Evolutionary conservation across 2,329 filamentous ascomycete genomes (phyloP).

Genomic region (Fusarium sp.): DNA sequence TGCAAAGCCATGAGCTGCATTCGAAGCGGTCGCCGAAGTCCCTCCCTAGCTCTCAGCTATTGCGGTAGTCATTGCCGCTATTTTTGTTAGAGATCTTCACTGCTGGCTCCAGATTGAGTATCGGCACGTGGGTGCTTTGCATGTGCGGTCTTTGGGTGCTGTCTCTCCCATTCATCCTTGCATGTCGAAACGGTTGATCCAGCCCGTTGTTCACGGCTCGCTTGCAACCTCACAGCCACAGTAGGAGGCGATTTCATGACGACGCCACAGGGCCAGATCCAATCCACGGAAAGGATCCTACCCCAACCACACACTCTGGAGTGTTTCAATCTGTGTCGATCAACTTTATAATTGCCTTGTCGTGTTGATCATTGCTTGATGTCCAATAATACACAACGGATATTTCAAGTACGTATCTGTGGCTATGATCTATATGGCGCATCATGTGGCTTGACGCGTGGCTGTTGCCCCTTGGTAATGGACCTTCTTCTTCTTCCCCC

Average conservation of each 20-base stretch:
- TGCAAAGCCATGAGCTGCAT: slow-evolving; percentile 32
- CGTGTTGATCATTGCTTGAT: slow-evolving; percentile 33
- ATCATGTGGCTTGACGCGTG: slow-evolving; percentile 35
- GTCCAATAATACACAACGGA: neutral
- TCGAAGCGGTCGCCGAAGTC: slow-evolving; percentile 37
- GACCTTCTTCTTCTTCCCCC: neutral
- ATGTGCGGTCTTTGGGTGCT: slow-evolving; percentile 15
- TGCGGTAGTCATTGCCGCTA: slow-evolving; percentile 17
- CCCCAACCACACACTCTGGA: slow-evolving; percentile 10
- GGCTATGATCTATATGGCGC: slow-evolving; percentile 17
- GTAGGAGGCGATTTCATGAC: slow-evolving; percentile 24
- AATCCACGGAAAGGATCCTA: neutral
- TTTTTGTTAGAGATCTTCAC: slow-evolving; percentile 35
- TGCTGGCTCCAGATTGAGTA: slow-evolving; percentile 28
- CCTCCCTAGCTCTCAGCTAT: slow-evolving; percentile 15
- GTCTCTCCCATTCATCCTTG: slow-evolving; percentile 14
- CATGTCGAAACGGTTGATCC: slow-evolving; percentile 7
- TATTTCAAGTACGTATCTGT: neutral
- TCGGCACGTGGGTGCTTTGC: slow-evolving; percentile 34
- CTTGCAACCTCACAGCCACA: slow-evolving; percentile 30
- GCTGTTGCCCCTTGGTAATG: slow-evolving; percentile 23
- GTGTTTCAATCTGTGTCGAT: slow-evolving; percentile 10
- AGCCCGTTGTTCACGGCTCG: slow-evolving; percentile 2
- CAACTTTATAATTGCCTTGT: slow-evolving; percentile 16
- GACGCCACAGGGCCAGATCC: slow-evolving; percentile 34